phyloP scores from a whole-genome alignment of 352 stramenopile species.

The Pythium grandisporangium region DNA sequence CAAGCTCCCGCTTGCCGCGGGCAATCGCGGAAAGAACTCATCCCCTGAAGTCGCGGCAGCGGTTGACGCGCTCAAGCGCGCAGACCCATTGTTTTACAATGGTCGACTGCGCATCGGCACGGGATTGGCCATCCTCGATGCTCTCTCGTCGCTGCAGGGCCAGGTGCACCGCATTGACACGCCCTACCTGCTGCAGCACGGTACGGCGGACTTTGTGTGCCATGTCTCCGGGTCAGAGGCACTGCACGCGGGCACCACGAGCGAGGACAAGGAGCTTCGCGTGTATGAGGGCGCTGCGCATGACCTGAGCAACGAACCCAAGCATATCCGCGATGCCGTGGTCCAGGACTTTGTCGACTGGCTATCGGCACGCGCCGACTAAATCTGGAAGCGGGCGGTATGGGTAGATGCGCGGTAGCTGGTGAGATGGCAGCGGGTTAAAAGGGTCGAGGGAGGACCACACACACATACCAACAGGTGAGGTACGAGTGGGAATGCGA shows the following conservation, averaged over 20 bases:
- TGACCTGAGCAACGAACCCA: slow-evolving; percentile 68
- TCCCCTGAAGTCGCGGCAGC: slow-evolving; percentile 43
- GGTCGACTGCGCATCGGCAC: slow-evolving; percentile 67
- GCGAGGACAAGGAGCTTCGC: slow-evolving; percentile 65
- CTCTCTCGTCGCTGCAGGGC: slow-evolving; percentile 40
- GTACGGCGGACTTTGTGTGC: slow-evolving; percentile 55
- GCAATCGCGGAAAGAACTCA: slow-evolving; percentile 52
- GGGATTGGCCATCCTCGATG: slow-evolving; percentile 56
- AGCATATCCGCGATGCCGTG: slow-evolving; percentile 44
- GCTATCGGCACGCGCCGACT: slow-evolving; percentile 31
- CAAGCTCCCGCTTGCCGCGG: slow-evolving; percentile 52
- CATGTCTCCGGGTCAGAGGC: slow-evolving; percentile 54
- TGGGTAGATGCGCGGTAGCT: too few species aligned
- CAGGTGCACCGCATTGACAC: slow-evolving; percentile 50
- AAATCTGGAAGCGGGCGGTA: not conserved
- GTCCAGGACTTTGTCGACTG: slow-evolving; percentile 64
- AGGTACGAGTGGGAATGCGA: too few species aligned
- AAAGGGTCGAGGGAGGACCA: too few species aligned
- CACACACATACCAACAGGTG: too few species aligned
- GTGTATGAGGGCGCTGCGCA: slow-evolving; percentile 45
- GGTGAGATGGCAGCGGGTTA: not conserved
- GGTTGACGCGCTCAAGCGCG: slow-evolving; percentile 39
- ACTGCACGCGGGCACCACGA: slow-evolving; percentile 41
- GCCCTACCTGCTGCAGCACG: slow-evolving; percentile 74
- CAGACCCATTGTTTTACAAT: slow-evolving; percentile 67